Base-by-base conservation (phyloP, 768 basidiomycete genomes). In the Kwoniella heveanensis region DNA sequence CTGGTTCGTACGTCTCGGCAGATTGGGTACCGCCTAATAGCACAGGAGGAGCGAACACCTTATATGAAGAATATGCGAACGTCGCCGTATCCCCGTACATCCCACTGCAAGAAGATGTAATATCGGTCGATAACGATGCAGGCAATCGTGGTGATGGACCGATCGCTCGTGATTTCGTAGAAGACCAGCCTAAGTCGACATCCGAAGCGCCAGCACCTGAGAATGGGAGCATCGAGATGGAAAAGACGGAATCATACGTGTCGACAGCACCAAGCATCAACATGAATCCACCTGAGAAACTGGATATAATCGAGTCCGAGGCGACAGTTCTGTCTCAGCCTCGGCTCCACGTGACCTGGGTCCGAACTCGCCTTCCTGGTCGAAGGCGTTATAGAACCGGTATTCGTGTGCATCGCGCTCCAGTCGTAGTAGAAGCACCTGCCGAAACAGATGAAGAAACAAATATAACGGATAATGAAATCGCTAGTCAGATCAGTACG, bases 301-400 rank as follows among this genome's bases (percentile, higher is more conserved):
- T n/a, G n/a, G n/a, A n/a, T n/a, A n/a, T n/a, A n/a, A n/a, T n/a
- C n/a, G n/a, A n/a, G n/a, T n/a, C n/a, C n/a, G n/a, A n/a, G n/a
- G n/a, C n/a, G n/a, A n/a, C n/a, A n/a, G n/a, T n/a, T n/a, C n/a
- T n/a, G n/a, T n/a, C n/a, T n/a, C n/a, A n/a, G n/a, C 60, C 54
- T 24, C 60, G 60, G 1, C 22, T 54, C 9, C 24, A 47, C 21
- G 24, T 64, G 24, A 57, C 49, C 22, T 44, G 54, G 13, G 48
- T 57, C n/a, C 47, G 55, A 2, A 48, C 22, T 12, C 39, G 62
- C 21, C 36, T 64, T 25, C 62, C 62, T 8, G 62, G 62, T 26
- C 47, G 62, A n/a, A 46, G 50, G n/a, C 47, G 48, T 10, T 64
- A 64, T 64, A 30, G 62, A 2, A 57, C 46, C 17, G 46, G 29